A percentile compares a stretch with the other conserved stretches of the same genome.
Conservation (phyloP, 2,329 filamentous ascomycete genomes). For the Cercospora janseana region DNA sequence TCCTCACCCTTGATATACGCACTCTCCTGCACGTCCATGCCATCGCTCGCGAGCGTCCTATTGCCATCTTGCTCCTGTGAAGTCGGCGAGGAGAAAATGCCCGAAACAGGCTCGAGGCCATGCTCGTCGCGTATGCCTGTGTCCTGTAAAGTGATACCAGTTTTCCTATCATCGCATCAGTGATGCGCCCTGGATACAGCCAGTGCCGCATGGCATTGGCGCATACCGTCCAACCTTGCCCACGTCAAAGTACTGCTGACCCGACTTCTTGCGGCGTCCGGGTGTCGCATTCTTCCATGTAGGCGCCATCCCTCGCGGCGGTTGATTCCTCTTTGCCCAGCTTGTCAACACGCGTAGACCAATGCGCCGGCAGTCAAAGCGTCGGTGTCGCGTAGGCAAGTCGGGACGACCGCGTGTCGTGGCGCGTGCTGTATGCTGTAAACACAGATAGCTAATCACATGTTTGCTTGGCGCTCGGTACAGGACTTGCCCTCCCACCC, state of each 20-base stretch:
- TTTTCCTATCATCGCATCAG: conserved; percentile 64
- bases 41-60: conserved; percentile 29
- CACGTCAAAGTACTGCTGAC: conserved; percentile 39
- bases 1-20: conserved; percentile 32
- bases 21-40: conserved; percentile 63
- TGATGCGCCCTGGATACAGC: neutral
- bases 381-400: neutral
- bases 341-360: conserved; percentile 9
- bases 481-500: neutral
- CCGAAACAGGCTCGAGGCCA: conserved; percentile 84
- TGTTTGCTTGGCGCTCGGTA: neutral
- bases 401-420: neutral
- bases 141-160: conserved; percentile 77
- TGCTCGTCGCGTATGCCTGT: conserved; percentile 80
- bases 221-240: conserved; percentile 38
- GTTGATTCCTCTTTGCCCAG: conserved; percentile 32
- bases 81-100: conserved; percentile 81
- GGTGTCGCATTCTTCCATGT: conserved; percentile 29
- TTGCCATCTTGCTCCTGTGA: conserved; percentile 39
- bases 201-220: neutral
- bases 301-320: conserved; percentile 33
- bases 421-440: conserved; percentile 7
- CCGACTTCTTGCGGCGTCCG: conserved; percentile 31
- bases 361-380: conserved; percentile 12
- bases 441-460: neutral